A percentile compares a stretch with the other conserved stretches of the same genome.
phyloP scores from a whole-genome alignment of 352 stramenopile genomes.

The Phytophthora cryptogea region DNA sequence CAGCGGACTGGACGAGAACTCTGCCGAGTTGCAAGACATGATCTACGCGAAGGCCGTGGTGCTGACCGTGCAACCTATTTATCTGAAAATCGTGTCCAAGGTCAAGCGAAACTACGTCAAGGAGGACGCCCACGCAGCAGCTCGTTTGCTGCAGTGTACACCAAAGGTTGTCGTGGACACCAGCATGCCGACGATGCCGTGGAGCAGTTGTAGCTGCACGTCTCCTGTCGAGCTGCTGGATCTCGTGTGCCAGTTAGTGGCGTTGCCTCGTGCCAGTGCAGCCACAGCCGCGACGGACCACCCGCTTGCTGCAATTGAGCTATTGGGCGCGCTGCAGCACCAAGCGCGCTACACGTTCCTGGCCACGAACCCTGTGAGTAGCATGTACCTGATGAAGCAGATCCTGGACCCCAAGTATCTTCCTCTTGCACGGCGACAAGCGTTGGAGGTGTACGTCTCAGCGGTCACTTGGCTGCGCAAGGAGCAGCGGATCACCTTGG shows the following conservation, averaged over 20 bases:
- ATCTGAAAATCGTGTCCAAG: slow-evolving; percentile 40
- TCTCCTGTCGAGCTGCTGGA: slow-evolving; percentile 39
- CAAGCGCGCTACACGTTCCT: slow-evolving; percentile 30
- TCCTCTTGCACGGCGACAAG: slow-evolving; percentile 15
- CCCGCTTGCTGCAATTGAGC: slow-evolving; percentile 24
- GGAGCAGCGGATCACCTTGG: slow-evolving; percentile 7
- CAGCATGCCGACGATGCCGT: slow-evolving; percentile 20
- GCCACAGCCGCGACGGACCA: slow-evolving; percentile 24
- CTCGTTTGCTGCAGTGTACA: slow-evolving; percentile 25
- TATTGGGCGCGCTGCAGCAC: slow-evolving; percentile 26
- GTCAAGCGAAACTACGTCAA: slow-evolving; percentile 38
- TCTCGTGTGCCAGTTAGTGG: slow-evolving; percentile 29
- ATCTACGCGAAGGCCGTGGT: slow-evolving; percentile 43
- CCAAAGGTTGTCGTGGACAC: slow-evolving; percentile 19
- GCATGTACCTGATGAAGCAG: slow-evolving; percentile 39
- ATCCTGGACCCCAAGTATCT: slow-evolving; percentile 38
- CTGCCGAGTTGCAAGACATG: slow-evolving; percentile 30
- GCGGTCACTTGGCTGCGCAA: slow-evolving; percentile 35
- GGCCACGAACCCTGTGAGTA: slow-evolving; percentile 35
- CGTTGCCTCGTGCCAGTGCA: slow-evolving; percentile 20
- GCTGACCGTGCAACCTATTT: slow-evolving; percentile 46
- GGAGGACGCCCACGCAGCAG: slow-evolving; percentile 34
- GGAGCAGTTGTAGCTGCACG: slow-evolving; percentile 33
- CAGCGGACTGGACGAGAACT: slow-evolving; percentile 47
- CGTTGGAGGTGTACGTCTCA: slow-evolving; percentile 26